phyloP scores from a whole-genome alignment of 805 yeast genomes.

The Candida ipomoeae region DNA sequence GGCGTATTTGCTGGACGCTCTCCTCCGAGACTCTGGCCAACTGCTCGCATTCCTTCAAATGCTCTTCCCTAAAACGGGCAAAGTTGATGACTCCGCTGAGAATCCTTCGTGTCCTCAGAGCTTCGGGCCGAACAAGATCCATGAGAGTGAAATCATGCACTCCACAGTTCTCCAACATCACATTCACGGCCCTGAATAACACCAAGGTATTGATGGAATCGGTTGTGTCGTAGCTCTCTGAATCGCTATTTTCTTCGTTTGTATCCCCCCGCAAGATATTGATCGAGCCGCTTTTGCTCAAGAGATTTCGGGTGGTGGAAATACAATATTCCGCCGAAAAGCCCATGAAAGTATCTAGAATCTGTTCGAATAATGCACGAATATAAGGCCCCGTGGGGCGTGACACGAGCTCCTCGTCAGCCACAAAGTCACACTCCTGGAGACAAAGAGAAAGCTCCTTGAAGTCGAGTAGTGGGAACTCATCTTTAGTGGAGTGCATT shows the following conservation, averaged over 20 bases:
- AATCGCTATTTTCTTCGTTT: constrained; percentile 6
- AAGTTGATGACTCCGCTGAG: constrained; percentile 81
- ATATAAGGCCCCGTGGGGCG: constrained; percentile 58
- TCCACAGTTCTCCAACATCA: constrained; percentile 68
- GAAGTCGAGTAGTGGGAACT: constrained; percentile 59
- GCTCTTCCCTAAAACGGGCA: constrained; percentile 79
- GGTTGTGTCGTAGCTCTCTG: constrained; percentile 28
- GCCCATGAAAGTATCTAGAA: constrained; percentile 58
- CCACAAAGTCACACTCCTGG: constrained; percentile 57
- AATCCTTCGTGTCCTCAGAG: constrained; percentile 56
- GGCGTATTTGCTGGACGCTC: constrained; percentile 38
- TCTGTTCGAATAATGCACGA: constrained; percentile 53
- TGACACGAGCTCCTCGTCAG: constrained; percentile 53
- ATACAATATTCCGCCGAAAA: constrained; percentile 30
- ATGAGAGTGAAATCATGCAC: constrained; percentile 69
- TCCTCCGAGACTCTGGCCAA: constrained; percentile 53
- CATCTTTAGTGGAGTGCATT: constrained; percentile 29
- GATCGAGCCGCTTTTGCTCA: constrained; percentile 7
- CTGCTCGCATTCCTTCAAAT: constrained; percentile 64
- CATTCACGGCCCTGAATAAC: constrained; percentile 55
- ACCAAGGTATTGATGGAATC: constrained; percentile 42
- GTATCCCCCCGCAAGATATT: constrained; percentile 3
- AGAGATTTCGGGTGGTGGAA: constrained; percentile 21
- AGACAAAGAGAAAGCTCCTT: constrained; percentile 57
- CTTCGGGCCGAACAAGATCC: constrained; percentile 79